These are phyloP conservation scores for Oropetium thomaeum DNA, from an alignment of 176 grass and related monocot species.

Conservation along the genomic window DNA sequence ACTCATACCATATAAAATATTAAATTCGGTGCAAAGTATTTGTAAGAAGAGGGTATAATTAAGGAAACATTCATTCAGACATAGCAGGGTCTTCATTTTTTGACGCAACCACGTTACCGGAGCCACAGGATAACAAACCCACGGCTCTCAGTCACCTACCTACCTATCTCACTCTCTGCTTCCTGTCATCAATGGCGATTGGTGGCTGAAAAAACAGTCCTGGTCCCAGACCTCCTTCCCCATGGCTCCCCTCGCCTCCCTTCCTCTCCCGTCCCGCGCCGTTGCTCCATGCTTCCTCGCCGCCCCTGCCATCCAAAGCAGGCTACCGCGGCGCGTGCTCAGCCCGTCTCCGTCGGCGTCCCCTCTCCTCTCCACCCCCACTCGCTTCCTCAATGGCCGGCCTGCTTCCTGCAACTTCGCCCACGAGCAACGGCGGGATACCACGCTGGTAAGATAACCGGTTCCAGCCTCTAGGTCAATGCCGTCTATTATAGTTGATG, in stretches of 20 bases:
- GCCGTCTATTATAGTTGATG: not conserved
- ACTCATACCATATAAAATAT: no score
- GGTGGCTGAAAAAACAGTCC: conserved; percentile 29
- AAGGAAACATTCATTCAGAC: not conserved
- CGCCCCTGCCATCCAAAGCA: not conserved
- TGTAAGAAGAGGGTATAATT: no score
- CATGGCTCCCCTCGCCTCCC: conserved; percentile 40
- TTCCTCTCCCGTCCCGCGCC: conserved; percentile 2
- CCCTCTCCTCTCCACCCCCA: not conserved
- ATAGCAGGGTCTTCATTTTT: not conserved
- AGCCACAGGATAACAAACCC: conserved; percentile 6
- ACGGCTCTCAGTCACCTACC: conserved; percentile 1
- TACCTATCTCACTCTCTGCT: not conserved
- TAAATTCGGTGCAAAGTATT: no score
- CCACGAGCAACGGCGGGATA: not conserved
- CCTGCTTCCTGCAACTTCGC: not conserved
- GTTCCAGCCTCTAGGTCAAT: not conserved
- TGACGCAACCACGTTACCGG: not conserved
- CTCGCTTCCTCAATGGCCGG: not conserved
- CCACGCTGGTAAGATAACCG: conserved; percentile 10
- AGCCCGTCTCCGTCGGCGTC: not conserved
- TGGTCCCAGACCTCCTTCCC: not conserved
- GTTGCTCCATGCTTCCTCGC: conserved; percentile 6
- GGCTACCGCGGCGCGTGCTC: not conserved
- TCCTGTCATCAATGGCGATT: conserved; percentile 33